Base-by-base conservation (phyloP, 495 filamentous ascomycete genomes). In the Bathelium albidoporum region DNA sequence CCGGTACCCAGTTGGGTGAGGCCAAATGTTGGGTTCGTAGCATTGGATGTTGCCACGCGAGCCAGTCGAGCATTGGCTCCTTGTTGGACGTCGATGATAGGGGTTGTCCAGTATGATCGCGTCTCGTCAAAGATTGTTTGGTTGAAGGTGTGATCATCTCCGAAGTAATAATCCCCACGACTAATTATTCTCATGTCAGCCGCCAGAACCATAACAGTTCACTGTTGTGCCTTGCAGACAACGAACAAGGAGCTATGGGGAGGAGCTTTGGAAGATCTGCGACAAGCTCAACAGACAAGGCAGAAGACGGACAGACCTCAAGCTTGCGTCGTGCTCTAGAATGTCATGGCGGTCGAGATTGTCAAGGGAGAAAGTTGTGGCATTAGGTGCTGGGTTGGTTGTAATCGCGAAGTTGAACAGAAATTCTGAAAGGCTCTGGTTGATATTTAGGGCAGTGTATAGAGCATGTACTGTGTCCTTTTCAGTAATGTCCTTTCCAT, bases 241-340 rank as follows among this genome's bases (percentile, higher is more conserved):
- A 18, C 11, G 22, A 20, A 20, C 16, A 20, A 49, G n/a, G 44
- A 0, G 22, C 12, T 5, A 49, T 2, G 22, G 11, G 44, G 18
- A 20, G 22, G 1, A 16, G 10, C 5, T 12, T 49, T 5, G 44
- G 22, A 49, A 60, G 44, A 61, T 58, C 29, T 4, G 32, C 7
- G 31, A 31, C 26, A 26, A 16, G n/a, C 32, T 7, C 20, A 65
- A 34, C 24, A 59, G 31, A 24, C 1, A n/a, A 55, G 34, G 10
- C 49, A 64, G 55, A 58, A n/a, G 28, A 55, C 31, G 16, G 3
- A 72, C 69, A 34, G 59, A 80, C 80, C 78, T 81, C 32, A 82
- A 63, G 62, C 79, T 81, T 5, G 71, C 80, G 67, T 83, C 81
- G 58, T 82, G 80, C 61, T 83, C 81, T 1, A 82, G 68, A 36